Conservation (phyloP, 192 early-diverging fungal genomes). For the Entrophospora sp. region DNA sequence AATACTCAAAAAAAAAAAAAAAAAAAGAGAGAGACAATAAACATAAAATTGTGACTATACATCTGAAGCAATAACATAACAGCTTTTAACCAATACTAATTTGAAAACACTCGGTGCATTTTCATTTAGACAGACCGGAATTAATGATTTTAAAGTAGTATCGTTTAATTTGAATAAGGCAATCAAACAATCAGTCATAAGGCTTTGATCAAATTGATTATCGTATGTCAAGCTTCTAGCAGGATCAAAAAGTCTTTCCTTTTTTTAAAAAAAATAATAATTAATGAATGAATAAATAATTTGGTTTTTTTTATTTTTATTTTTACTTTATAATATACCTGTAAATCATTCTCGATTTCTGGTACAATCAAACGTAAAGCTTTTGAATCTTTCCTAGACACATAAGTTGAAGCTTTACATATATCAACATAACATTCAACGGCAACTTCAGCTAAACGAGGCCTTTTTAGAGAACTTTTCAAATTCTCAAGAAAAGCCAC, state of each 20-base stretch:
- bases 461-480: conserved; percentile 41
- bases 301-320: too few species aligned
- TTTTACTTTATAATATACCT: conserved; percentile 37
- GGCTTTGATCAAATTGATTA: conserved; percentile 64
- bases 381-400: conserved; percentile 50
- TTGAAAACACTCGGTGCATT: conserved; percentile 68
- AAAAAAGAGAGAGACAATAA: too few species aligned
- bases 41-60: neutral
- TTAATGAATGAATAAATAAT: too few species aligned
- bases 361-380: conserved; percentile 60
- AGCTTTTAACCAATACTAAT: conserved; percentile 70
- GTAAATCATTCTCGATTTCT: conserved; percentile 69
- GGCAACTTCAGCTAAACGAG: conserved; percentile 55
- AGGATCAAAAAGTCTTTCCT: conserved; percentile 61
- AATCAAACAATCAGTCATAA: conserved; percentile 65
- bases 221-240: conserved; percentile 35
- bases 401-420: conserved; percentile 62
- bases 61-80: conserved; percentile 62
- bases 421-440: conserved; percentile 68
- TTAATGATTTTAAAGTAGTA: conserved; percentile 58
- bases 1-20: too few species aligned
- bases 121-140: conserved; percentile 62
- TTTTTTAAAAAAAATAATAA: neutral
- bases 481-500: conserved; percentile 46
- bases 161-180: conserved; percentile 72